Conservation (phyloP, 2,329 filamentous ascomycete genomes). For the Aspergillus tamarii region DNA sequence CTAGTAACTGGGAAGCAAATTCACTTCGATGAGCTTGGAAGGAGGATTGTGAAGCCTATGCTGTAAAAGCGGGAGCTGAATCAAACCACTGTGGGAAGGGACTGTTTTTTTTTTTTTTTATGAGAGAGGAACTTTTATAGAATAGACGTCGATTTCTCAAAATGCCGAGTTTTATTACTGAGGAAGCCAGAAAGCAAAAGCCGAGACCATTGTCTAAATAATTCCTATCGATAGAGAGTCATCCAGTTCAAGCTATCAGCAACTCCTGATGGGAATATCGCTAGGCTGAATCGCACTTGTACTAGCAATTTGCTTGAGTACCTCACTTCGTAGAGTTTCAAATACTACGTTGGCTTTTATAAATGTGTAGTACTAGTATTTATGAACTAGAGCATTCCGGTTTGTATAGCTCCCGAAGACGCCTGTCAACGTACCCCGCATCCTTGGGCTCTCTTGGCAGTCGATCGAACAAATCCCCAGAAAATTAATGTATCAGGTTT, state of each 20-base stretch:
- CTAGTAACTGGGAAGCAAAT: constrained; percentile 59
- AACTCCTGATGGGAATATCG: too few species aligned
- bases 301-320: background rate
- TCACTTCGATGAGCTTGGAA: constrained; percentile 59
- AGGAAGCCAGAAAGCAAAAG: background rate
- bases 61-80: constrained; percentile 20
- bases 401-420: background rate
- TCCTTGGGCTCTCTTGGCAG: background rate
- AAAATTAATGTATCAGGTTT: background rate
- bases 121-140: background rate
- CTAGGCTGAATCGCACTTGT: background rate
- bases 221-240: background rate
- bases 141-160: background rate
- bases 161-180: too few species aligned
- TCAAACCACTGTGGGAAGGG: background rate
- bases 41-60: constrained; percentile 43
- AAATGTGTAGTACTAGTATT: background rate
- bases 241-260: too few species aligned
- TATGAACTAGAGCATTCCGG: background rate
- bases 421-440: background rate
- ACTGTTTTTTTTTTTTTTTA: background rate
- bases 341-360: background rate
- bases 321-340: background rate
- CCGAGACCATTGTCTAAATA: background rate
- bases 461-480: background rate